Evolutionary conservation across 2,329 filamentous ascomycete genomes (phyloP).

Genomic region (Mollisia scopiformis): DNA sequence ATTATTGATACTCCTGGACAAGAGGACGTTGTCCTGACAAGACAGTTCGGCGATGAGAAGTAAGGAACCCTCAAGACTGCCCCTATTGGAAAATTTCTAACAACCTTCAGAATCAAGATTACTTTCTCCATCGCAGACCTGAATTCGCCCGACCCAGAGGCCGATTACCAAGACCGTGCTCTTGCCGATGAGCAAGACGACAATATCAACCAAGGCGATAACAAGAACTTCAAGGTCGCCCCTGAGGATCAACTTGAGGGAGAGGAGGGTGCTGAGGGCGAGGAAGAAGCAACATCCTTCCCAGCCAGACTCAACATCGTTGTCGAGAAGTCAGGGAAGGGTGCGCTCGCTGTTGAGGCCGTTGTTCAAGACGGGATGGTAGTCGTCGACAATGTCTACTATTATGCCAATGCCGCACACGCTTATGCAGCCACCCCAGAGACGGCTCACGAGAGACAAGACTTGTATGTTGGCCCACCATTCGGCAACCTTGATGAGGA

Average conservation of each 20-base stretch:
- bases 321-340: conserved; percentile 84
- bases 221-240: conserved; percentile 53
- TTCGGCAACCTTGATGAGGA: conserved; percentile 96
- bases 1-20: conserved; percentile 80
- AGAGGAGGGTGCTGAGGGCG: conserved; percentile 57
- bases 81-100: conserved; percentile 30
- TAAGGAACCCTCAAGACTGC: conserved; percentile 49
- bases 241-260: conserved; percentile 52
- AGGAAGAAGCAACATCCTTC: conserved; percentile 60
- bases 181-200: conserved; percentile 55
- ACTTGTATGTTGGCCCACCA: conserved; percentile 85
- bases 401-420: conserved; percentile 77
- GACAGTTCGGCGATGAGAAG: conserved; percentile 87
- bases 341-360: conserved; percentile 85
- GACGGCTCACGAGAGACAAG: conserved; percentile 73
- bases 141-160: conserved; percentile 63
- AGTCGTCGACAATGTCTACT: conserved; percentile 87
- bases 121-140: conserved; percentile 86
- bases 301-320: conserved; percentile 85
- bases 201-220: conserved; percentile 43
- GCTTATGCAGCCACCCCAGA: conserved; percentile 78
- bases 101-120: conserved; percentile 66
- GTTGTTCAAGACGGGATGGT: conserved; percentile 84
- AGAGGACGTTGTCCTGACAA: conserved; percentile 84
- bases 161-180: conserved; percentile 58